Evolutionary conservation across 768 basidiomycete genomes (phyloP).

Genomic region (Bullera alba): DNA sequence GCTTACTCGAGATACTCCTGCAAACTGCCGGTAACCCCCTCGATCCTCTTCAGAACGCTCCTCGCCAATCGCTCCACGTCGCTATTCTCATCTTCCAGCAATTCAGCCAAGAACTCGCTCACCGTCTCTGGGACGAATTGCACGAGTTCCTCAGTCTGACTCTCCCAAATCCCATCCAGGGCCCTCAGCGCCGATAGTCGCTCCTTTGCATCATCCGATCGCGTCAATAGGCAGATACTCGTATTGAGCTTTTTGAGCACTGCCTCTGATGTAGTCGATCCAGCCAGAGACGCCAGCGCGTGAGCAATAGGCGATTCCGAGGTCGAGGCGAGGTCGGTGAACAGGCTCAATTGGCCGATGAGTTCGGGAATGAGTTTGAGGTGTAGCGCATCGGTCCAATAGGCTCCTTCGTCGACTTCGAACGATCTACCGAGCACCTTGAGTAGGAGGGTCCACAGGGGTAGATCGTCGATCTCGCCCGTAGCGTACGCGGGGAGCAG

Average conservation of each 20-base stretch:
- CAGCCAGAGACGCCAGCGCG: slow-evolving; percentile 51
- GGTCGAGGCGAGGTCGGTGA: slow-evolving; percentile 34
- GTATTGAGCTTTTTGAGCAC: slow-evolving; percentile 76
- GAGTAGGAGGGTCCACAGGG: slow-evolving; percentile 62
- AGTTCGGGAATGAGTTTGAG: slow-evolving; percentile 53
- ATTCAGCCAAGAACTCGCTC: slow-evolving; percentile 40
- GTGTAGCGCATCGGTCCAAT: slow-evolving; percentile 82
- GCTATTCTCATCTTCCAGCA: slow-evolving; percentile 67
- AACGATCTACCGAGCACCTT: slow-evolving; percentile 63
- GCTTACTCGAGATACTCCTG: slow-evolving; percentile 42
- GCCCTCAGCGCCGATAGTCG: slow-evolving; percentile 65
- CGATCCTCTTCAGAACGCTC: slow-evolving; percentile 39
- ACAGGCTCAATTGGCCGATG: slow-evolving; percentile 60
- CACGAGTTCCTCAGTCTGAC: slow-evolving; percentile 70
- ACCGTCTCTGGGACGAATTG: slow-evolving; percentile 71
- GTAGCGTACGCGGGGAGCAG: slow-evolving; percentile 54
- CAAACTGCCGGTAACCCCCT: slow-evolving; percentile 38
- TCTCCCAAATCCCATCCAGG: slow-evolving; percentile 66
- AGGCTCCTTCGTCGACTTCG: slow-evolving; percentile 71
- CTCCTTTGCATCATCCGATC: slow-evolving; percentile 67
- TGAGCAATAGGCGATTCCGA: slow-evolving; percentile 44
- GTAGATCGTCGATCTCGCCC: slow-evolving; percentile 43
- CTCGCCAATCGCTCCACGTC: slow-evolving; percentile 64
- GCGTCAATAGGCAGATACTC: slow-evolving; percentile 76
- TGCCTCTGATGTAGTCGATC: slow-evolving; percentile 56